Percentiles rank a stretch among this genome's conserved stretches.
These are phyloP conservation scores for Xerocomellus intermedius DNA, from an alignment of 768 basidiomycete genomes.

Conservation along the genomic window DNA sequence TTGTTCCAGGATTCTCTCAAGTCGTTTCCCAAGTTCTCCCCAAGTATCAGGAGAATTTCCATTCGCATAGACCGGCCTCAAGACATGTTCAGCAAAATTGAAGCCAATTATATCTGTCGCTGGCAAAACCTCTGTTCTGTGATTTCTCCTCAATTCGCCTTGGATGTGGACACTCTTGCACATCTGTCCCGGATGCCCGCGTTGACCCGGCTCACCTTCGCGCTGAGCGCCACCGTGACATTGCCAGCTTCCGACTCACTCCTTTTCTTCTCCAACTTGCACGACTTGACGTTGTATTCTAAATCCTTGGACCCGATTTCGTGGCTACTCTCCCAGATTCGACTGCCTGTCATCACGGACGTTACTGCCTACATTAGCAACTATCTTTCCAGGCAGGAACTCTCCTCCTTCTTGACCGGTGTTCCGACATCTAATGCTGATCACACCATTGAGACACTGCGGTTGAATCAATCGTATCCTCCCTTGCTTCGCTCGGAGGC, in stretches of 20 bases:
- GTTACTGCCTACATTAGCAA: background rate
- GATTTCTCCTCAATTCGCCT: background rate
- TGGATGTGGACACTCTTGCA: background rate
- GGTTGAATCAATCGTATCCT: background rate
- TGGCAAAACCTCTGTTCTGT: background rate
- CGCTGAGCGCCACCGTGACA: too few relatives aligned
- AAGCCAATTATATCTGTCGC: background rate
- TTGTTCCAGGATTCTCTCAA: background rate
- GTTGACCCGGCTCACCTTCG: background rate
- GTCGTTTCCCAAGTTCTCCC: too few relatives aligned
- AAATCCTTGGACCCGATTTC: background rate
- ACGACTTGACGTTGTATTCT: background rate
- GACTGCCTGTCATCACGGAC: background rate
- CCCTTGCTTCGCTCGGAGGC: background rate
- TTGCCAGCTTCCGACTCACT: background rate
- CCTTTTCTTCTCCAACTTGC: background rate
- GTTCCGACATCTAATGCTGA: background rate
- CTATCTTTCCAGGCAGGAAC: background rate
- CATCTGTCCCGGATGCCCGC: conserved; percentile 1
- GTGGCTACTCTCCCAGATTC: background rate
- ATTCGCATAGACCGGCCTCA: background rate
- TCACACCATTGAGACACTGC: background rate
- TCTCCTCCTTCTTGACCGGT: background rate
- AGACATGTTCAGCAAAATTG: too few relatives aligned
- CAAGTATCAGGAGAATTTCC: background rate